Evolutionary conservation across 345 rosid species (phyloP), one percentile per base, ranked within the genome.

Genomic region (Eucalyptus sp.): DNA sequence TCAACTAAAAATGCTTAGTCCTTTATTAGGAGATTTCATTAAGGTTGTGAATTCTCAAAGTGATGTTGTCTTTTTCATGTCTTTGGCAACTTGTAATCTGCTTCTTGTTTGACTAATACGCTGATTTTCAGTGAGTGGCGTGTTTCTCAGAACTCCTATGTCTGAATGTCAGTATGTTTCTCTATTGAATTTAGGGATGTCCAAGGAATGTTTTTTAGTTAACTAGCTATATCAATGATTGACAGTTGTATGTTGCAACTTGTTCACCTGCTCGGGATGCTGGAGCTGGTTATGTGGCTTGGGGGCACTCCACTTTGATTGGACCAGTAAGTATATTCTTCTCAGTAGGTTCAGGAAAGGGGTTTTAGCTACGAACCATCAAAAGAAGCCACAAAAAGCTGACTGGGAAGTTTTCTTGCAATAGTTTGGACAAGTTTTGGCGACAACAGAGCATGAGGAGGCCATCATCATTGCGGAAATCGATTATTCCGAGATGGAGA

Each of bases 291-390:
- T 98, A 96, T 90, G 94, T 96, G 86, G 97, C 99, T 62, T 98
- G 99, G 99, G 99, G 99, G 20, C 99, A 98, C 91, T 98, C 99
- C 71, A 97, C 98, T 84, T 96, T 97, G 60, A 93, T 97, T 33
- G 99, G 97, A 92, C 98, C 97, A 8, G 97, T 96, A 89, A 95
- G 98, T 92, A 46, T 86, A 91, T 91, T 10, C 5, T 76, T 37
- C 48, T 76, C 24, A 22, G 84, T 76, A 41, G 84, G 84, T 76
- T 76, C 46, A 76, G 11, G 48, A 20, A 76, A 76, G 84, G 48
- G 29, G 86, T 15, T 22, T 49, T 52, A 15, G 54, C 60, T 50
- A 1, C 2, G 54, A 86, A 71, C 27, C 88, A 27, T 27, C 33
- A 24, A 62, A 48, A 76, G 48, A 76, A 41, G 48, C 49, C 50